Conservation (phyloP, 2,329 filamentous ascomycete species). For the Podosphaera xanthii region DNA sequence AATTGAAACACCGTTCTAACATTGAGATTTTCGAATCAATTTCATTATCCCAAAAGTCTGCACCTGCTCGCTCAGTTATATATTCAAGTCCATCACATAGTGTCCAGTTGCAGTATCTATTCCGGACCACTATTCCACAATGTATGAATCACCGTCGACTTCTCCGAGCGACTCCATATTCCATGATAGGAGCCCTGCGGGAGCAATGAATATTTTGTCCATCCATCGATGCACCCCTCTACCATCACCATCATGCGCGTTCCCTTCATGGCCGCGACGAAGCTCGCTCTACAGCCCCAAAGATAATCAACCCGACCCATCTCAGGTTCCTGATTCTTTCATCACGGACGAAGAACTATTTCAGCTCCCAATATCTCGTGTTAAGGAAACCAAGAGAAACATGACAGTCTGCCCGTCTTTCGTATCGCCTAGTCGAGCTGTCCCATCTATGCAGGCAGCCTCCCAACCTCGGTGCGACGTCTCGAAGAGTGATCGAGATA, state of each 20-base stretch:
- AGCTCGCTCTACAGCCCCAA: conserved; percentile 21
- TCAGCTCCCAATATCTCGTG: conserved; percentile 22
- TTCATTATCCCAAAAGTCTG: no score
- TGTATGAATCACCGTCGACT: no score
- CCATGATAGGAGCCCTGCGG: no score
- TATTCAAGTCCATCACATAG: no score
- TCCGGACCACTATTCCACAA: no score
- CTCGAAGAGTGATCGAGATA: conserved; percentile 9
- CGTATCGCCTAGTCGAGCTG: conserved; percentile 4
- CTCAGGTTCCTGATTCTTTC: conserved; percentile 9
- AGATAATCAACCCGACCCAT: conserved; percentile 6
- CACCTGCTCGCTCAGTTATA: no score
- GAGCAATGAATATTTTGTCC: no score
- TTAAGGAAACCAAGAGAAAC: conserved; percentile 22
- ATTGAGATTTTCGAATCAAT: no score
- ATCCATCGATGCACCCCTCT: neutral
- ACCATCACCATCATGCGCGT: conserved; percentile 23
- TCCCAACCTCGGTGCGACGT: neutral
- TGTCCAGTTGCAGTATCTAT: no score
- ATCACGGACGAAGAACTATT: conserved; percentile 39
- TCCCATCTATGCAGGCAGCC: neutral
- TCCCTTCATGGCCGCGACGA: conserved; percentile 34
- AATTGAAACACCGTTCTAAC: no score
- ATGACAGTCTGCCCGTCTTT: conserved; percentile 9
- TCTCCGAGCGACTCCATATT: no score